Evolutionary conservation across 2,329 filamentous ascomycete genomes (phyloP), one percentile per base, ranked within the genome.

Genomic region (Curvularia spicifera): DNA sequence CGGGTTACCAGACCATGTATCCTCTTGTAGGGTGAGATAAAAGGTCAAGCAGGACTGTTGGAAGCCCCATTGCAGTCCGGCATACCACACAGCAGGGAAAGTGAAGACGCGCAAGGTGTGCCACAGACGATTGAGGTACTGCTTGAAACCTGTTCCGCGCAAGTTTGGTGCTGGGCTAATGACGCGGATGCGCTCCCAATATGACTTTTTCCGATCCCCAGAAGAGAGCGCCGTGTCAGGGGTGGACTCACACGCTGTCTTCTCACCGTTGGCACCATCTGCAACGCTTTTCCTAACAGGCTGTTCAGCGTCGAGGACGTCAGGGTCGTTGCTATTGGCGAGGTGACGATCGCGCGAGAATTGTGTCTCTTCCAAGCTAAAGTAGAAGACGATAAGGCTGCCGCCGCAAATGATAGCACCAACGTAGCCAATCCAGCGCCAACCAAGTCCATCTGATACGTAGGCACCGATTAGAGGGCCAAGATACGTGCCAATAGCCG

Each of bases 11-110:
- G 44, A 47, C 44, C 44, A 47, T 22, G 10, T 24, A 10, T 47
- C 44, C 18, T 47, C 44, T 35, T 47, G 44, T 33, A 47, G 29
- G 29, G 44, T 47, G 18, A 47, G 44, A 47, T 47, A 47, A 33
- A 47, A 47, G 10, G 44, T 47, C 18, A 47, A 47, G 29, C 44
- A 47, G 29, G 44, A 47, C 29, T 47, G 44, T n/a, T 47, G 44
- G 29, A 47, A 47, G 29, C 44, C 44, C 44, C 44, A 47, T 47
- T 47, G 44, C n/a, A 47, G 44, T 22, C 44, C 44, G 5, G 44
- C 44, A 35, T 47, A 47, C 44, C 44, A 47, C 28, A 47, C 44
- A 47, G 44, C 44, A 22, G 44, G 44, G 44, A 47, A 47, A 47
- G 44, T 47, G 29, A 47, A 47, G 29, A 47, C 44, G 18, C 44